Evolutionary conservation across 106 monocot species (phyloP), one percentile per base, ranked within the genome.

Genomic region (Platanthera zijinensis): DNA sequence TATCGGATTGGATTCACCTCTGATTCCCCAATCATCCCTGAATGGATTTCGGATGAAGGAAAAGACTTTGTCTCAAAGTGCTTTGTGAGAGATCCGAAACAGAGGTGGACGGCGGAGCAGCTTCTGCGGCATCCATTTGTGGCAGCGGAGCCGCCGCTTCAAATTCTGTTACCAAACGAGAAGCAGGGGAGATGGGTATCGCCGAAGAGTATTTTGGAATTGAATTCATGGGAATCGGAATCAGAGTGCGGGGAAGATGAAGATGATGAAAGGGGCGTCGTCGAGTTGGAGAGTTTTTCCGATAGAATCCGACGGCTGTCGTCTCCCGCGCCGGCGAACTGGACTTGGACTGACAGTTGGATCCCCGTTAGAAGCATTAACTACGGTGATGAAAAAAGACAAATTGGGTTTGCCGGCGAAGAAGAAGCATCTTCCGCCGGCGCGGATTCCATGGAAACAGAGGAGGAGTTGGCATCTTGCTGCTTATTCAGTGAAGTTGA

Each of bases 41-140:
- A 13, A 5, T 57, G 80, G 80, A 5, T 88, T 10, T 86, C 88
- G 19, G 72, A 72, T 0, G 78, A 80, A 51, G 92, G 75, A 9
- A 81, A 69, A 77, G 92, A 92, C 71, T 92, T 92, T 79, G n/a
- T 92, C 30, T 64, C 50, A 68, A 86, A 76, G 75, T 92, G 92
- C 77, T 82, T 92, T 57, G 5, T 5, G 25, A 78, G 86, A 59
- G 81, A 86, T 50, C 82, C 82, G 3, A 57, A 61, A 51, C 54
- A 86, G 74, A 71, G 92, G 61, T 86, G 86, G 86, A 82, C 80
- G 22, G 77, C 85, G 7, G 80, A 80, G 81, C 69, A 86, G 62
- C 82, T 92, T 17, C 80, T 89, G 1, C n/a, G 62, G n/a, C 92
- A 92, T 71, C 81, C 86, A 0, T 92, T 92, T 69, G 45, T 92